phyloP scores from a whole-genome alignment of 495 filamentous ascomycete genomes.

The Xylona heveae region DNA sequence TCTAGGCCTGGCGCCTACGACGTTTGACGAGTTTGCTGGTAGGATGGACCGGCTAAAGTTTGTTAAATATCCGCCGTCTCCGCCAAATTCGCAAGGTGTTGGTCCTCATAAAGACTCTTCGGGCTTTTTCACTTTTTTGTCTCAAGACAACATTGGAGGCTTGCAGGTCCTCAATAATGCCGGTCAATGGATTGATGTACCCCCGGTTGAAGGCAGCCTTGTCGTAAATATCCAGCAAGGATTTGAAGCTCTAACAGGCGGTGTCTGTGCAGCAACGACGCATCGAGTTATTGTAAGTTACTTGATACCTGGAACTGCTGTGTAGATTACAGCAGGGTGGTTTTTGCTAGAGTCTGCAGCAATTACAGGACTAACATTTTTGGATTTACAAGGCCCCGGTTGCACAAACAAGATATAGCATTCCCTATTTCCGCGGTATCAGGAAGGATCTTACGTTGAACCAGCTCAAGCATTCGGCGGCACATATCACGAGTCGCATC shows the following conservation, averaged over 20 bases:
- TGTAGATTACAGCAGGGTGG: too few species aligned
- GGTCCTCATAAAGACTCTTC: constrained; percentile 91
- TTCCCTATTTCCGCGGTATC: constrained; percentile 90
- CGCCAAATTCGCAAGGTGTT: constrained; percentile 42
- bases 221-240: constrained; percentile 91
- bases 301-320: constrained; percentile 39
- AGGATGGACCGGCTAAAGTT: constrained; percentile 90
- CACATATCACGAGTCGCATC: too few species aligned
- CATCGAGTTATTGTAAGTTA: constrained; percentile 21
- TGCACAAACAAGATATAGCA: constrained; percentile 61
- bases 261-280: constrained; percentile 37
- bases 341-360: too few species aligned
- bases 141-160: constrained; percentile 57
- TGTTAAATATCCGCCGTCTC: constrained; percentile 55
- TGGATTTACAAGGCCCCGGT: too few species aligned
- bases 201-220: constrained; percentile 36
- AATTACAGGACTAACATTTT: too few species aligned
- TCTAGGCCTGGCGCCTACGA: constrained; percentile 45
- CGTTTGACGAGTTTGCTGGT: constrained; percentile 68
- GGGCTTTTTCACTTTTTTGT: constrained; percentile 70
- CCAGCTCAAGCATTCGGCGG: too few species aligned
- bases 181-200: constrained; percentile 64
- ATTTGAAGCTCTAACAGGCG: constrained; percentile 72
- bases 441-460: constrained; percentile 64
- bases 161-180: constrained; percentile 76